Evolutionary conservation across 2,329 filamentous ascomycete species (phyloP), one percentile per base, ranked within the genome.

Genomic region (Botryotinia calthae): DNA sequence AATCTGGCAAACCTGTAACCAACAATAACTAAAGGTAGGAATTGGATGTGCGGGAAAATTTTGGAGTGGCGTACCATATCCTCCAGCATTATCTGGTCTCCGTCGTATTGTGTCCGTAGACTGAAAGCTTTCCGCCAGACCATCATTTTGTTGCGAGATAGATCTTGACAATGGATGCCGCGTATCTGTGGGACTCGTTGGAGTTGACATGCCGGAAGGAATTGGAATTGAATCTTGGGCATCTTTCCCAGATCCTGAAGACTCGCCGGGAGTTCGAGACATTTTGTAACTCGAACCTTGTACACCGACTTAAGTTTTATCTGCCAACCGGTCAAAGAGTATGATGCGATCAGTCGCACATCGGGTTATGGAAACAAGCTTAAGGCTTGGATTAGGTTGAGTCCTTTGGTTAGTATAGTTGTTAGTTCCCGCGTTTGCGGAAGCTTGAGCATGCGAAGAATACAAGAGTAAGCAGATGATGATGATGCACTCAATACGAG

Each of bases 31-130:
- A 3, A 59, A 31, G 22, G 8, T 31, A 16, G 28, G 22, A 61
- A 22, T 20, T 40, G 20, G 25, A 28, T 61, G 20, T 22, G 44
- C 28, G 37, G 37, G 37, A n/a, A 34, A 28, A 42, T 40, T 25
- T 40, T n/a, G 28, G n/a, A 51, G 46, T 70, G 14, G 82, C 85
- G 73, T 82, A 91, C 89, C 89, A 82, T 90, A 90, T 76, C 77
- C 65, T 67, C 65, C 77, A 46, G 76, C 74, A 31, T 74, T 67
- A 37, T 90, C 88, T 72, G 86, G 84, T 76, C 87, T 85, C 76
- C 87, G 85, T 76, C 89, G 86, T 76, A 89, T 83, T 25, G 88
- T 90, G 72, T 90, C 89, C 34, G 86, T 86, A 31, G 88, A 88
- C 78, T 89, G 87, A 77, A 85, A 86, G 80, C 85, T 88, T 77